Base-by-base conservation (phyloP, 768 basidiomycete species). In the Russula dissimulans region DNA sequence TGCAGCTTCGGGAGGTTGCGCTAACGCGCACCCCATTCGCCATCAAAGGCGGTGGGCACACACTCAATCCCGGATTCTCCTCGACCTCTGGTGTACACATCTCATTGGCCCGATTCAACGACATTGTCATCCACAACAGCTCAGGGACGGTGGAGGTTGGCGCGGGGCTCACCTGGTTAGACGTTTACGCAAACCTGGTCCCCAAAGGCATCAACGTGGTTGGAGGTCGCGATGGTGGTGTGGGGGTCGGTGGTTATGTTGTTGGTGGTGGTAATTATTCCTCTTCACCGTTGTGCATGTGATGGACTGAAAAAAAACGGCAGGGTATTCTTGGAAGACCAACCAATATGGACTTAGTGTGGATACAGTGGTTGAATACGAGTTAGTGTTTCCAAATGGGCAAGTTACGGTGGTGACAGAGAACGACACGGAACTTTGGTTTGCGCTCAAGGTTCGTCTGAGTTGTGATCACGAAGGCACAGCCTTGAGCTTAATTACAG, bases 281-380 rank as follows among this genome's bases (percentile, higher is more conserved):
- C 39, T 42, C 10, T 39, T 26, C 26, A 1, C 1, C 6, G 6
- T 22, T 34, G 34, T 45, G n/a, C 17, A 39, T 26, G 5, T 18
- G 3, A 11, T 6, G 6, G 17, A 47, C 32, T 31, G 15, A 22
- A 48, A 14, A 15, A 11, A 4, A 17, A 3, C 26, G 22, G 18
- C 10, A 61, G 74, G 74, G 11, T 75, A 71, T 60, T 74, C 73
- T 1, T 58, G 68, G 61, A 70, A 70, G 56, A 71, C 70, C 5
- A 74, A 70, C 58, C 68, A 71, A 50, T 68, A 67, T 57, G 74
- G 75, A 6, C 60, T 76, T 26, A 68, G 69, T 1, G 62, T 71
- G 32, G 75, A 76, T 59, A 74, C 72, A 45, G 54, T 77, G 34
- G 58, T 61, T 3, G 65, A 51, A 22, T 67, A 57, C 15, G 49